A percentile compares a stretch with the other conserved stretches of the same genome.
phyloP scores from a whole-genome alignment of 2,329 filamentous ascomycete species.

The Phialophora chinensis region DNA sequence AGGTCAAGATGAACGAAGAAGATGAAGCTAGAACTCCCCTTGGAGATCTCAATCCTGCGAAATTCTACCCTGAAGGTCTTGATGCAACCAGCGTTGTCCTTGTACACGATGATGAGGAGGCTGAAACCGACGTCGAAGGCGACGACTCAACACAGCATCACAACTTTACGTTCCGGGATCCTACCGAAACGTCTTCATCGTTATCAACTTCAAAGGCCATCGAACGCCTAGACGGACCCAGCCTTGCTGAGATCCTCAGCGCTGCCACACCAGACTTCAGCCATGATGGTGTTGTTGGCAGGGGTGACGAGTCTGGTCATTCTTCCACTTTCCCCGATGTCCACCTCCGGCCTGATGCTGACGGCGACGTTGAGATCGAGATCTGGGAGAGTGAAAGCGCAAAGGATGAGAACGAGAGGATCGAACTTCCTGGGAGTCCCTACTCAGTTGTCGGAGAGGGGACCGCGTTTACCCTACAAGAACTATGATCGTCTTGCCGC shows the following conservation, averaged over 20 bases:
- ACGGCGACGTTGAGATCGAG: conserved; percentile 53
- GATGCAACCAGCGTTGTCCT: conserved; percentile 67
- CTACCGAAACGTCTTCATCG: conserved; percentile 6
- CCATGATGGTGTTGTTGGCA: neutral
- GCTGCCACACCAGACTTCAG: conserved; percentile 14
- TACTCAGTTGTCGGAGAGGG: conserved; percentile 27
- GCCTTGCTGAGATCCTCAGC: conserved; percentile 28
- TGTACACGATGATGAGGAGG: conserved; percentile 62
- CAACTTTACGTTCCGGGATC: conserved; percentile 31
- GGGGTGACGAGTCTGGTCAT: neutral
- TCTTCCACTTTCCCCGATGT: neutral
- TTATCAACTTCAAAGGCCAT: conserved; percentile 26
- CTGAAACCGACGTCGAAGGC: conserved; percentile 31
- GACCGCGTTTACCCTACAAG: conserved; percentile 34
- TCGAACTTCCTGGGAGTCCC: conserved; percentile 18
- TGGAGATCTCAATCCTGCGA: conserved; percentile 68
- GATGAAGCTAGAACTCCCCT: conserved; percentile 71
- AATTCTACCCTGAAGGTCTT: conserved; percentile 71
- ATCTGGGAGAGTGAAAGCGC: conserved; percentile 74
- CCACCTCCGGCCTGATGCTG: conserved; percentile 7
- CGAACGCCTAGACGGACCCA: conserved; percentile 28
- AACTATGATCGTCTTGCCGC: conserved; percentile 28
- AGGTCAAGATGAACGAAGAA: conserved; percentile 59
- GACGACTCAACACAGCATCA: conserved; percentile 46
- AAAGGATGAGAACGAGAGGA: conserved; percentile 56